Conservation (phyloP, 179 eudicot species). For the Pouteria campechiana region DNA sequence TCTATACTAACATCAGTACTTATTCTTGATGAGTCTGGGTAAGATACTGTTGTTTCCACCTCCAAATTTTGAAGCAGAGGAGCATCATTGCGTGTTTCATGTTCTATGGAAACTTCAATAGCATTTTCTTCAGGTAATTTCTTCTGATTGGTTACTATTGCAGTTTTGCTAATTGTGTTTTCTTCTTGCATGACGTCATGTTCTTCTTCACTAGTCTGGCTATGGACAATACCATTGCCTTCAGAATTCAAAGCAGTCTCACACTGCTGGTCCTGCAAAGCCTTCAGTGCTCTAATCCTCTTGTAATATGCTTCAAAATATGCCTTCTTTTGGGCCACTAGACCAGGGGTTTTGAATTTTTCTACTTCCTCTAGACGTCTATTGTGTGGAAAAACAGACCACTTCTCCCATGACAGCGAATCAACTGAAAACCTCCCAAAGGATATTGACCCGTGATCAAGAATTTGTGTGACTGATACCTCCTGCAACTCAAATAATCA, state of each 20-base stretch:
- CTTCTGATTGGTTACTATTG: no score
- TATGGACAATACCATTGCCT: no score
- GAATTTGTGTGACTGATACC: not conserved
- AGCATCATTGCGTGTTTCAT: not conserved
- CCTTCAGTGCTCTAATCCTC: constrained; percentile 1
- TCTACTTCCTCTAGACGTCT: not conserved
- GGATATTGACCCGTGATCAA: constrained; percentile 2
- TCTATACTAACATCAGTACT: no score
- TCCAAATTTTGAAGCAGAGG: not conserved
- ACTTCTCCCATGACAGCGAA: constrained; percentile 1
- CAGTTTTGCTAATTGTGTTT: not conserved
- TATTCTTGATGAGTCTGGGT: not conserved
- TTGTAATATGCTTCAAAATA: constrained; percentile 1
- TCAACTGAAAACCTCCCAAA: constrained; percentile 1
- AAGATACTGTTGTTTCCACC: not conserved
- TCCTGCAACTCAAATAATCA: not conserved
- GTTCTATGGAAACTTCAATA: no score
- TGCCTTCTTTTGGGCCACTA: constrained; percentile 2
- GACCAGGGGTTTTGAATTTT: constrained; percentile 1
- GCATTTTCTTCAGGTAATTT: no score
- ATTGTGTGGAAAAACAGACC: constrained; percentile 1
- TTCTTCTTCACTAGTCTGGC: constrained; percentile 1
- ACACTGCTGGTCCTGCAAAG: not conserved
- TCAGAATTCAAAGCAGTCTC: no score
- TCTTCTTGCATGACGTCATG: not conserved